Evolutionary conservation across 2,329 filamentous ascomycete genomes (phyloP).

Genomic region (Fusarium hostae): DNA sequence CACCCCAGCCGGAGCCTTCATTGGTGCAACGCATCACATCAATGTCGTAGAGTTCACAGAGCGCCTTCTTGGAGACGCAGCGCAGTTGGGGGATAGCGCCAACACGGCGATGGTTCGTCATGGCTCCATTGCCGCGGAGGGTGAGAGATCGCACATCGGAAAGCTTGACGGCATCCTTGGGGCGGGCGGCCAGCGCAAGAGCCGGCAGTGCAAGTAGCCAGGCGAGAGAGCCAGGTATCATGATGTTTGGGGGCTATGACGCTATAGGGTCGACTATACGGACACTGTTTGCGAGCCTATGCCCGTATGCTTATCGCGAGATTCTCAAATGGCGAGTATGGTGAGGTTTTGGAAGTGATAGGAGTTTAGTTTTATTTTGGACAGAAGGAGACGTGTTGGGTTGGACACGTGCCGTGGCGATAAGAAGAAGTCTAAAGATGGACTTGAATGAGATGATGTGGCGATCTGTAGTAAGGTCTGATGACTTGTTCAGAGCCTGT

Average conservation of each 20-base stretch:
- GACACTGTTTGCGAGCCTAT: neutral
- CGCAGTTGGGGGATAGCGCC: conserved; percentile 80
- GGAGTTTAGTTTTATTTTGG: neutral
- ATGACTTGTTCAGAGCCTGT: conserved; percentile 9
- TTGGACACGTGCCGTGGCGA: conserved; percentile 28
- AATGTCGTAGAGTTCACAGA: conserved; percentile 77
- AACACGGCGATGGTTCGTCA: conserved; percentile 81
- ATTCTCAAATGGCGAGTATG: neutral
- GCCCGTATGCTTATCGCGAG: neutral
- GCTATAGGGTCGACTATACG: neutral
- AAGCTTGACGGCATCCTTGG: conserved; percentile 66
- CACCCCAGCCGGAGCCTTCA: conserved; percentile 80
- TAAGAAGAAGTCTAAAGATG: conserved; percentile 17
- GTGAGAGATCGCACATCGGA: conserved; percentile 80
- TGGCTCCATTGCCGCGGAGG: conserved; percentile 69
- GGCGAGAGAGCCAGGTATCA: conserved; percentile 44
- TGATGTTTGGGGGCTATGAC: conserved; percentile 31
- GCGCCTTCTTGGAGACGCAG: conserved; percentile 74
- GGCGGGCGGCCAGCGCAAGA: conserved; percentile 43
- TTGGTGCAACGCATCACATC: conserved; percentile 92
- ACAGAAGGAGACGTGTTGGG: neutral
- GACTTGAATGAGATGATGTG: conserved; percentile 16
- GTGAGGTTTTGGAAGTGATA: neutral
- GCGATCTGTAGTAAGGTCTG: conserved; percentile 15
- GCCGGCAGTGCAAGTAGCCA: conserved; percentile 41